A percentile compares a stretch with the other conserved stretches of the same genome.
Conservation (phyloP, 768 basidiomycete genomes). For the Lepiota brunneoincarnata region DNA sequence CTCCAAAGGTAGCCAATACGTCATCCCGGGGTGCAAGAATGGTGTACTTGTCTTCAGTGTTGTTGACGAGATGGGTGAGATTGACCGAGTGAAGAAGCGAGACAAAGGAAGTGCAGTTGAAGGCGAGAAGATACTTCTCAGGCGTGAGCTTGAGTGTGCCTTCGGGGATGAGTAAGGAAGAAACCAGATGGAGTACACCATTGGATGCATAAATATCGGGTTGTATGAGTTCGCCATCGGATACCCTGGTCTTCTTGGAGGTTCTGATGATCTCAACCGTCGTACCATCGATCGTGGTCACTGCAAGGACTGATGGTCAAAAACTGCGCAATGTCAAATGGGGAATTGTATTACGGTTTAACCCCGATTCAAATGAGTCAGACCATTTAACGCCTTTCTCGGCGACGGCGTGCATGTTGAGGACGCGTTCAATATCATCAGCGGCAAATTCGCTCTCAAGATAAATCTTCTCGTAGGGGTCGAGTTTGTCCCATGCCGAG, state of each 20-base stretch:
- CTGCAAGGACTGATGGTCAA: constrained; percentile 34
- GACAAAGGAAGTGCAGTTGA: constrained; percentile 91
- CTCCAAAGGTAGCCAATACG: constrained; percentile 59
- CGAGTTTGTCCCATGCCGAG: constrained; percentile 76
- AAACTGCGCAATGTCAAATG: not conserved
- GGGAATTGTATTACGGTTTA: constrained; percentile 47
- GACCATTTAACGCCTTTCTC: constrained; percentile 62
- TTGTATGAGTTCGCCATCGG: constrained; percentile 58
- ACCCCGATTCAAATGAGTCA: constrained; percentile 50
- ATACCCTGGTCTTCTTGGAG: constrained; percentile 52
- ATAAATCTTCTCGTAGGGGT: constrained; percentile 79
- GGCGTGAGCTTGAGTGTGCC: constrained; percentile 80
- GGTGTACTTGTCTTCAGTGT: constrained; percentile 69
- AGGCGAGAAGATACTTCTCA: constrained; percentile 90
- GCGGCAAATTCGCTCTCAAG: constrained; percentile 85
- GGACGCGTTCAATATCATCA: constrained; percentile 73
- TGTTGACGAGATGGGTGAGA: constrained; percentile 67
- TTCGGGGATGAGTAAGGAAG: constrained; percentile 75
- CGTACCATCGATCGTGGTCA: constrained; percentile 68
- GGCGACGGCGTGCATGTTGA: constrained; percentile 75
- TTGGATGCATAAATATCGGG: constrained; percentile 92
- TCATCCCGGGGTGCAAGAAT: constrained; percentile 93
- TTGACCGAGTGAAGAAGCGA: constrained; percentile 83
- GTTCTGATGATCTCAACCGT: constrained; percentile 58
- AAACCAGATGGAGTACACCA: constrained; percentile 90